These are phyloP conservation scores for Wickerhamomyces xylosicus DNA, from an alignment of 805 yeast species.

Conservation along the genomic window DNA sequence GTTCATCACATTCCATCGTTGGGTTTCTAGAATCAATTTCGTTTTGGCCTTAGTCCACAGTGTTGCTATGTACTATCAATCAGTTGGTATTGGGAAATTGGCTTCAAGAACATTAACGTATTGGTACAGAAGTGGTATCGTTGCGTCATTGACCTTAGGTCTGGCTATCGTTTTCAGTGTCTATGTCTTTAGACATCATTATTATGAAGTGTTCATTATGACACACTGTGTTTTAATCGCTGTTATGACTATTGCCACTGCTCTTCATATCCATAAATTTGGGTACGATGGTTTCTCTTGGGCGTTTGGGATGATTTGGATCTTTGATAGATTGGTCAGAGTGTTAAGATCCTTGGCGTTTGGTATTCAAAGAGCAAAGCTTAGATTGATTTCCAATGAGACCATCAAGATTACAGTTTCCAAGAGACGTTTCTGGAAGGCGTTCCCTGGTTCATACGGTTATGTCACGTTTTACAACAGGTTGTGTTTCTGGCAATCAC, in stretches of 20 bases:
- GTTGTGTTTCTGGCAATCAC: constrained; percentile 53
- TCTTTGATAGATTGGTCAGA: constrained; percentile 38
- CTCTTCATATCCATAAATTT: no score
- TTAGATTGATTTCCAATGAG: constrained; percentile 25
- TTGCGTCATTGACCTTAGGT: constrained; percentile 8
- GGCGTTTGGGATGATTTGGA: no score
- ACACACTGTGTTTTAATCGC: constrained; percentile 45
- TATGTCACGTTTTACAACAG: constrained; percentile 46
- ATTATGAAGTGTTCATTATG: constrained; percentile 53
- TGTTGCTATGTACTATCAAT: constrained; percentile 18
- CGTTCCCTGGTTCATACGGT: constrained; percentile 44
- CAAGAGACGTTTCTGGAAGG: constrained; percentile 35
- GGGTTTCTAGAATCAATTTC: constrained; percentile 41
- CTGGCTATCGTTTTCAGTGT: constrained; percentile 10
- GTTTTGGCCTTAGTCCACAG: constrained; percentile 37
- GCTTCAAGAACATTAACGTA: constrained; percentile 3
- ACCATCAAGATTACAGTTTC: constrained; percentile 31
- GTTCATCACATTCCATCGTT: constrained; percentile 59
- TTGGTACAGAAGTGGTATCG: constrained; percentile 16
- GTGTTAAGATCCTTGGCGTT: constrained; percentile 22
- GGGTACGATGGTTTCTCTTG: no score
- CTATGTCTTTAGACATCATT: constrained; percentile 37
- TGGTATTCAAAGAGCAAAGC: constrained; percentile 12
- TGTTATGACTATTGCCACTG: constrained; percentile 53
- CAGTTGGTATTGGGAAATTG: constrained; percentile 7